Base-by-base conservation (phyloP, 495 filamentous ascomycete genomes). In the Aspergillus sparsus region DNA sequence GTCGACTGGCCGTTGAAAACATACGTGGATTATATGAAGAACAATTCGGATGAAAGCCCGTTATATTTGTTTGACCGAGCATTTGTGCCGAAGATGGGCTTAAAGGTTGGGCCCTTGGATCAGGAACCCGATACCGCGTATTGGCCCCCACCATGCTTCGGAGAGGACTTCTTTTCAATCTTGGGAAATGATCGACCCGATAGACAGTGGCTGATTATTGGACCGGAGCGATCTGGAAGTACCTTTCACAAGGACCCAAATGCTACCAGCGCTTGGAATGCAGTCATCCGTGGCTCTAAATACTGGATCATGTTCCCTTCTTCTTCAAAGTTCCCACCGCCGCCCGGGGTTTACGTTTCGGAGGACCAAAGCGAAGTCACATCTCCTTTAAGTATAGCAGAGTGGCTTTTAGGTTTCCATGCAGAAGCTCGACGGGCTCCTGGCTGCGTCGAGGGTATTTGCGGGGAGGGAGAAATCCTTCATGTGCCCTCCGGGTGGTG, bases 251-350 rank as follows among this genome's bases (percentile, higher is more conserved):
- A 97, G 69, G 88, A 89, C 62, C 86, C 86, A 0, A 90, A 89
- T 68, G 85, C 80, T 15, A 87, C 82, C 15, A 93, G 89, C 63
- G 94, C 94, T 3, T 98, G 94, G 94, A 98, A 98, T 70, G 93
- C 94, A 0, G 93, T 98, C 13, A 71, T 98, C 35, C 82, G 87
- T 55, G 94, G 94, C 13, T 86, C 89, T 16, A 98, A 98, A 71
- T 98, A 98, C 77, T 98, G 94, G 94, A 95, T 98, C 62, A 96
- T 92, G 88, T 93, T 97, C 79, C 85, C 94, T 49, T 77, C 87
- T 0, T 79, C 80, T 13, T 72, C 82, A 33, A 83, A 81, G 27
- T 76, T 81, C 44, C 74, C 85, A 66, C 83, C 86, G 8, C 89
- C 89, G 9, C 94, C 94, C 5, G 94, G 94, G 18, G 92, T 98